These are phyloP conservation scores for Podila minutissima DNA, from an alignment of 192 early-diverging fungal species.

Conservation along the genomic window DNA sequence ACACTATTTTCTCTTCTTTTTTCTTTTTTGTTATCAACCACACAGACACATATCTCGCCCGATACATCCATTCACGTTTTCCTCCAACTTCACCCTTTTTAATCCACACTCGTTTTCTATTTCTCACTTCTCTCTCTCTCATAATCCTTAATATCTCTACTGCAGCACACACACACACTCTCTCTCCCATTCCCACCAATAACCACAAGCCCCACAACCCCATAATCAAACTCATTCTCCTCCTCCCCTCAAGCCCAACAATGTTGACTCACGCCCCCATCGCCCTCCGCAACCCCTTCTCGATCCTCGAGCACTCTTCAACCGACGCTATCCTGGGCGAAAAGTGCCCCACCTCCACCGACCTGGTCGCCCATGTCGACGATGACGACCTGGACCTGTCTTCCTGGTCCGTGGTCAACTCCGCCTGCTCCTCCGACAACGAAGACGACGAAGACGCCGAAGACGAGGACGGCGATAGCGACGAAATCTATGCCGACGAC, in stretches of 20 bases:
- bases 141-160: too few species aligned
- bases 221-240: neutral
- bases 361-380: neutral
- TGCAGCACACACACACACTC: too few species aligned
- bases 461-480: slow-evolving; percentile 19
- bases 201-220: neutral
- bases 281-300: slow-evolving; percentile 35
- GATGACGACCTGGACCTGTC: slow-evolving; percentile 25
- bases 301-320: slow-evolving; percentile 16
- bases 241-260: neutral
- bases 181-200: neutral
- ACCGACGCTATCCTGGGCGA: neutral
- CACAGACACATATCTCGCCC: too few species aligned
- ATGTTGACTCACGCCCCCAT: slow-evolving; percentile 19
- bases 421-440: slow-evolving; percentile 19
- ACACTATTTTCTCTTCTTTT: too few species aligned
- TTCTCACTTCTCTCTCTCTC: too few species aligned
- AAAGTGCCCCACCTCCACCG: neutral
- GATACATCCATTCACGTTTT: too few species aligned
- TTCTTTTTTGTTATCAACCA: too few species aligned
- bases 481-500: slow-evolving; percentile 22
- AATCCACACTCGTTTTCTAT: too few species aligned
- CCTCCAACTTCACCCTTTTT: too few species aligned
- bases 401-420: slow-evolving; percentile 44
- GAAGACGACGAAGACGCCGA: slow-evolving; percentile 22